These are phyloP conservation scores for Pleomassaria siparia DNA, from an alignment of 2,329 filamentous ascomycete species.

Conservation along the genomic window DNA sequence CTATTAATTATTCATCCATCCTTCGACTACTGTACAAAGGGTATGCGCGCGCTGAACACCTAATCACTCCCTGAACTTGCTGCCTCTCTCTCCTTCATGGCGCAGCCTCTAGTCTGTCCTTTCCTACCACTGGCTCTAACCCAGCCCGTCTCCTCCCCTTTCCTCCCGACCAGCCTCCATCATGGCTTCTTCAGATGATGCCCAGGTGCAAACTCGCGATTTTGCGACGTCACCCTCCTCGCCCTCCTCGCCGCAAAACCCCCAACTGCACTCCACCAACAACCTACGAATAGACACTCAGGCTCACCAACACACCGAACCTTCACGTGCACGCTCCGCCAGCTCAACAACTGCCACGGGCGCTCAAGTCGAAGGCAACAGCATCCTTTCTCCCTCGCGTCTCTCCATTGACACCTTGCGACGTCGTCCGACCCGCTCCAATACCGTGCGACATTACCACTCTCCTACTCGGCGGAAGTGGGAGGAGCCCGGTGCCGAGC, in stretches of 20 bases:
- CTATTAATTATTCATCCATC: too few relatives aligned
- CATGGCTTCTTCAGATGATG: conserved; percentile 29
- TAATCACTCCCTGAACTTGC: too few relatives aligned
- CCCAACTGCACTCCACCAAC: not conserved
- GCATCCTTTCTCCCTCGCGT: conserved; percentile 32
- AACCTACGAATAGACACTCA: conserved; percentile 30
- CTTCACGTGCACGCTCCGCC: conserved; percentile 25
- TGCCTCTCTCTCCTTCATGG: too few relatives aligned
- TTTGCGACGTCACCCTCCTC: conserved; percentile 25
- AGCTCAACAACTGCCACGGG: conserved; percentile 31
- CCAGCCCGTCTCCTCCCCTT: not conserved
- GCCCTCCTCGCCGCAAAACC: not conserved
- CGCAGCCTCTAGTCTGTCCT: too few relatives aligned
- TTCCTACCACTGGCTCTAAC: conserved; percentile 1
- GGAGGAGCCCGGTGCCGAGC: conserved; percentile 52
- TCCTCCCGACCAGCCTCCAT: conserved; percentile 1
- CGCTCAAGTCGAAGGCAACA: conserved; percentile 23
- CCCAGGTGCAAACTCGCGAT: conserved; percentile 37
- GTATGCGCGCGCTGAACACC: too few relatives aligned
- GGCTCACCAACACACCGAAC: conserved; percentile 11
- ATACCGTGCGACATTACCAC: conserved; percentile 50
- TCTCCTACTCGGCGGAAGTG: conserved; percentile 41
- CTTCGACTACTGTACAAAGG: too few relatives aligned
- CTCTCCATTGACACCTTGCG: conserved; percentile 39
- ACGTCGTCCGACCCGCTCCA: conserved; percentile 44